phyloP scores from a whole-genome alignment of 2,329 filamentous ascomycete species.

The Talaromyces funiculosus region DNA sequence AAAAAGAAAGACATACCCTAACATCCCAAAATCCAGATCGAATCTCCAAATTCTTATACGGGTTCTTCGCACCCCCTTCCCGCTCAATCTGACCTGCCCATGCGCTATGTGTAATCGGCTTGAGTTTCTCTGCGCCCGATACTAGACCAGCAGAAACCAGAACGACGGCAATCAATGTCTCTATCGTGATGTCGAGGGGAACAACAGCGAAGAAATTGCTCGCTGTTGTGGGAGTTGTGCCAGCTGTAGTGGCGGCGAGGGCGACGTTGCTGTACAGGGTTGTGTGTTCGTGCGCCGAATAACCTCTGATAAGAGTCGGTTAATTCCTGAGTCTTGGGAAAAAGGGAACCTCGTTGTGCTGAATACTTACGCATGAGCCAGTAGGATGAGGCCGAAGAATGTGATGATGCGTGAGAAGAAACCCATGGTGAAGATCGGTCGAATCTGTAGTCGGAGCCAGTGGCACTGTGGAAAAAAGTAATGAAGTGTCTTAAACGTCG shows the following conservation, averaged over 20 bases:
- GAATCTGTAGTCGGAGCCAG: not conserved
- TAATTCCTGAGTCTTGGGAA: not conserved
- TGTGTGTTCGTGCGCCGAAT: conserved; percentile 91
- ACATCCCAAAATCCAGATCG: conserved; percentile 84
- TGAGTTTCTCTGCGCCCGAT: conserved; percentile 66
- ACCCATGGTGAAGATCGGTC: conserved; percentile 51
- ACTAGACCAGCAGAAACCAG: conserved; percentile 82
- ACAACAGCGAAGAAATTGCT: conserved; percentile 7
- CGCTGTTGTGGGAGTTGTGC: conserved; percentile 45
- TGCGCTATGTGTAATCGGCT: conserved; percentile 81
- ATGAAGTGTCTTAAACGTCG: not conserved
- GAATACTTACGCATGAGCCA: conserved; percentile 74
- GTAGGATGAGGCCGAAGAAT: conserved; percentile 67
- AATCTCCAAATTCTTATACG: conserved; percentile 72
- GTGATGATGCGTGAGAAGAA: conserved; percentile 67
- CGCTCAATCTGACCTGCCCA: conserved; percentile 68
- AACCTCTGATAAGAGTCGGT: conserved; percentile 60
- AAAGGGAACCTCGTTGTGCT: not conserved
- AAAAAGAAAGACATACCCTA: conserved; percentile 49
- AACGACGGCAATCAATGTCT: conserved; percentile 74
- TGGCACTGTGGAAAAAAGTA: not conserved
- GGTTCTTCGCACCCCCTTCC: conserved; percentile 65
- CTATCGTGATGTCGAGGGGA: conserved; percentile 75
- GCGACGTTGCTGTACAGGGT: conserved; percentile 59
- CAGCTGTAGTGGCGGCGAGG: conserved; percentile 32